Evolutionary conservation across 164 flowering plant species (phyloP).

Genomic region (Vitis rotundifolia): DNA sequence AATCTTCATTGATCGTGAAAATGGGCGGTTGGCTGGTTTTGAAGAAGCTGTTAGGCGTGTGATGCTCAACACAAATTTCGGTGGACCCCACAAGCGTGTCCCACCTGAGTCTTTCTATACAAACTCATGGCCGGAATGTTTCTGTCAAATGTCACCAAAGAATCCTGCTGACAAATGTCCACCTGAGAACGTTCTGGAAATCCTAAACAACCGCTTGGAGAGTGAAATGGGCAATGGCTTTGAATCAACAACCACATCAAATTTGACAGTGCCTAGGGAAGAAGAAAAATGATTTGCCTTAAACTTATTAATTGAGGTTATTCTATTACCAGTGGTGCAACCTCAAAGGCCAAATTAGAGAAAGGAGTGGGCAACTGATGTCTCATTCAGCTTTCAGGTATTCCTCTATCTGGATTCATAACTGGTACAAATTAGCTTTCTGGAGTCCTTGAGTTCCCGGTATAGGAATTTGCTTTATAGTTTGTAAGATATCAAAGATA

Average conservation of each 20-base stretch:
- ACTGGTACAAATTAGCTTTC: background rate
- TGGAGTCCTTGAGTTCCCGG: background rate
- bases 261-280: conserved; percentile 27
- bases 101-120: conserved; percentile 90
- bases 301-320: background rate
- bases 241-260: conserved; percentile 22
- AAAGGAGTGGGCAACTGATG: background rate
- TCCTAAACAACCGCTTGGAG: conserved; percentile 47
- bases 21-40: conserved; percentile 66
- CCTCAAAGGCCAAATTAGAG: background rate
- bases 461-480: background rate
- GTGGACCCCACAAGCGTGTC: conserved; percentile 90
- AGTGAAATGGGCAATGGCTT: conserved; percentile 28
- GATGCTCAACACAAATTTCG: conserved; percentile 70
- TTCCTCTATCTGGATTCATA: background rate
- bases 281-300: conserved; percentile 12
- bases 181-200: conserved; percentile 64
- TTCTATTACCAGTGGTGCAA: background rate
- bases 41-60: conserved; percentile 79
- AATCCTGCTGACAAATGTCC: conserved; percentile 87
- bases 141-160: conserved; percentile 69
- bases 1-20: conserved; percentile 71
- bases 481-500: background rate
- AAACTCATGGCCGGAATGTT: conserved; percentile 98
- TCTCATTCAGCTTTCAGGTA: conserved; percentile 7